Evolutionary conservation across 139 green algal species (phyloP), one percentile per base, ranked within the genome.

Genomic region (Eudorina sp.): DNA sequence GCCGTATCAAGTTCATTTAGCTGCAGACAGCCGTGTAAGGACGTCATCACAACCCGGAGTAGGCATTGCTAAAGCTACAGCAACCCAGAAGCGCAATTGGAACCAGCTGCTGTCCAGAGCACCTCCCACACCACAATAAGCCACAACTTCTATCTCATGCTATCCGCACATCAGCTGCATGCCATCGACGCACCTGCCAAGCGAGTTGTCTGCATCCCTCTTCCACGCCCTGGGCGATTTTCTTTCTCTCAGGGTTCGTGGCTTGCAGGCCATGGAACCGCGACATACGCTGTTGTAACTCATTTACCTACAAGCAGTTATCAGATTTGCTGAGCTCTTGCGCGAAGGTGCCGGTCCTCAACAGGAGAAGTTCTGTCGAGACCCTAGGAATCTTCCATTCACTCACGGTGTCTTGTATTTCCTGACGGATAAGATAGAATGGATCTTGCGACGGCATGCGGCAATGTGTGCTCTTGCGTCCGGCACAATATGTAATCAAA

Each of bases 1-100:
- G 96, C 94, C 31, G 92, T 95, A 23, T 95, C 91, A 58, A 98
- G 93, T 80, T 98, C 95, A 0, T 96, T 90, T 0, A 97, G 74
- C 95, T 97, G 90, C 66, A 60, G 62, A 9, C 13, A 81, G 66
- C 21, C 62, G 62, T 34, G 62, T 72, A 66, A 66, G 8, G 23
- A 23, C 4, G 55, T 23, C 4, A 66, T 66, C 23, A 66, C 6
- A 25, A 6, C 27, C 5, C 7, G 55, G 55, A 25, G n/a, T n/a
- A n/a, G n/a, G n/a, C n/a, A n/a, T n/a, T n/a, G n/a, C n/a, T n/a
- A n/a, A n/a, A n/a, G n/a, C n/a, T n/a, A n/a, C n/a, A n/a, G n/a
- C n/a, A n/a, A n/a, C n/a, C n/a, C n/a, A n/a, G n/a, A n/a, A n/a
- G n/a, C n/a, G n/a, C n/a, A n/a, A n/a, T n/a, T n/a, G n/a, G n/a